Evolutionary conservation across 2,329 filamentous ascomycete species (phyloP).

Genomic region (Apiospora phragmitis): DNA sequence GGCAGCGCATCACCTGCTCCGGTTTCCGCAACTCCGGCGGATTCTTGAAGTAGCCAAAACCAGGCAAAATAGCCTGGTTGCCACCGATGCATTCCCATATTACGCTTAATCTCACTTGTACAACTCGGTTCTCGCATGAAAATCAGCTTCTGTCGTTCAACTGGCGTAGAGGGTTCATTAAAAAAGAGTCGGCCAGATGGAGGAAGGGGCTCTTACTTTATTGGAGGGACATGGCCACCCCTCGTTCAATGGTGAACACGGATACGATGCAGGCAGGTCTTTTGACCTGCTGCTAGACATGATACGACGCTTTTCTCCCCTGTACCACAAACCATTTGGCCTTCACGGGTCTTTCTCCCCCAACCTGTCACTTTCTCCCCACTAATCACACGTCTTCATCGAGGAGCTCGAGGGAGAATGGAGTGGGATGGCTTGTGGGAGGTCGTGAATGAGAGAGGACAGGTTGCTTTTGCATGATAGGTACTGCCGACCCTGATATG

Average conservation of each 20-base stretch:
- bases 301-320: background rate
- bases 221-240: background rate
- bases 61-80: background rate
- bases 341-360: background rate
- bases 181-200: slow-evolving; percentile 16
- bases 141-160: slow-evolving; percentile 15
- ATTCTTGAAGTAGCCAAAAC: slow-evolving; percentile 4
- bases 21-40: slow-evolving; percentile 20
- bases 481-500: background rate
- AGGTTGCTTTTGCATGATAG: slow-evolving; percentile 2
- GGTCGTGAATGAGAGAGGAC: slow-evolving; percentile 3
- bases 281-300: slow-evolving; percentile 7
- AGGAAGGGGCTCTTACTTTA: slow-evolving; percentile 9
- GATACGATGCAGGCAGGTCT: background rate
- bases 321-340: slow-evolving; percentile 7
- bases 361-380: background rate
- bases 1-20: slow-evolving; percentile 55
- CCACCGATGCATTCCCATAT: background rate
- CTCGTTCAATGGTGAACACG: background rate
- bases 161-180: slow-evolving; percentile 15
- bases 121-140: slow-evolving; percentile 7
- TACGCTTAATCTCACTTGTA: slow-evolving; percentile 1
- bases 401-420: background rate
- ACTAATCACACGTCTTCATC: background rate
- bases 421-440: background rate